A percentile compares a stretch with the other conserved stretches of the same genome.
phyloP scores from a whole-genome alignment of 2,329 filamentous ascomycete genomes.

The Zymoseptoria ardabiliae region DNA sequence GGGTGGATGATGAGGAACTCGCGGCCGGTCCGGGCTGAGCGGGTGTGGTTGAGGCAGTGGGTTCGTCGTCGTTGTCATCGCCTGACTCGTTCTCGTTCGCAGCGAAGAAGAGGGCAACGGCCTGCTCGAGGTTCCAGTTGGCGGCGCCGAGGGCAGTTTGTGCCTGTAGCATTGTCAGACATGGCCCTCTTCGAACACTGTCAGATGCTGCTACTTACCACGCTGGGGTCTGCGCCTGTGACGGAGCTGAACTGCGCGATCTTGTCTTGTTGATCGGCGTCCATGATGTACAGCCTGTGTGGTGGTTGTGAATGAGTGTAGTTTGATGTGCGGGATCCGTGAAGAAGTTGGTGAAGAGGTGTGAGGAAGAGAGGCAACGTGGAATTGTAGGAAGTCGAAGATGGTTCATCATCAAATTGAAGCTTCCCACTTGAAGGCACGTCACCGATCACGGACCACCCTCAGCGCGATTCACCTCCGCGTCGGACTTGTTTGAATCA shows the following conservation, averaged over 20 bases:
- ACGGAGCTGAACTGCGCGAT: constrained; percentile 32
- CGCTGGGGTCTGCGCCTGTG: constrained; percentile 29
- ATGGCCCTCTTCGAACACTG: constrained; percentile 3
- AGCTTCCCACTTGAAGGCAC: background rate
- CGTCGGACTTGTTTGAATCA: background rate
- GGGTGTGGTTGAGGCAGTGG: constrained; percentile 8
- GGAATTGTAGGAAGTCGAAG: background rate
- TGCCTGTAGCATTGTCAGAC: constrained; percentile 30
- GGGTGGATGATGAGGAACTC: constrained; percentile 10
- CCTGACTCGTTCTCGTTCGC: constrained; percentile 34
- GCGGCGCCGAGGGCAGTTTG: constrained; percentile 37
- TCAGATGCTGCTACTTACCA: constrained; percentile 19
- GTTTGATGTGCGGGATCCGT: background rate
- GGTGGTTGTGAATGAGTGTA: background rate
- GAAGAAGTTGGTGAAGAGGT: background rate
- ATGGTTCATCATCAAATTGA: background rate
- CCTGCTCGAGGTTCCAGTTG: constrained; percentile 41
- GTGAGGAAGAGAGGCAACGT: background rate
- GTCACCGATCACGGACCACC: background rate
- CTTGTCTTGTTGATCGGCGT: constrained; percentile 25
- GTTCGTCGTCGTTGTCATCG: constrained; percentile 27
- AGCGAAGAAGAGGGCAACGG: constrained; percentile 40
- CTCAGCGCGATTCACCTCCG: background rate
- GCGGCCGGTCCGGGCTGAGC: constrained; percentile 8
- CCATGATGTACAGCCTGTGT: constrained; percentile 19